Evolutionary conservation across 768 basidiomycete species (phyloP).

Genomic region (Pilatotrama ljubarskyi): DNA sequence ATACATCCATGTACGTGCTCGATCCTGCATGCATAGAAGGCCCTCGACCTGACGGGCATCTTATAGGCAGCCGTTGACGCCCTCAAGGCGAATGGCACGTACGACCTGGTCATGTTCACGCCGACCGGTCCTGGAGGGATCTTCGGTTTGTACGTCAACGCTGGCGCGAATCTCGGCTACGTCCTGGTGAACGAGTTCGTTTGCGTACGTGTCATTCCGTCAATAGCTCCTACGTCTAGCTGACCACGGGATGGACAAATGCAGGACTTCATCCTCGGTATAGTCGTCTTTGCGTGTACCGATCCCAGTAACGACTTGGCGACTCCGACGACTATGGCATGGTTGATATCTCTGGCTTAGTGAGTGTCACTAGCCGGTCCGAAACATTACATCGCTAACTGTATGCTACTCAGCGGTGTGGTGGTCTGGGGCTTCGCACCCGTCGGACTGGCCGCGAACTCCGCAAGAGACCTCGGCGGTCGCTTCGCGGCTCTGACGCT

Average conservation of each 20-base stretch:
- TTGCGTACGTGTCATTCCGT: conserved; percentile 37
- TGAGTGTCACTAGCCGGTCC: conserved; percentile 33
- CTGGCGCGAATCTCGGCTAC: conserved; percentile 45
- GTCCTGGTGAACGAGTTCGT: conserved; percentile 60
- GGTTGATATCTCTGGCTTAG: conserved; percentile 61
- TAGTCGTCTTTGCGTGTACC: conserved; percentile 51
- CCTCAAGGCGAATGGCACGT: conserved; percentile 24
- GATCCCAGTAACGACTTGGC: conserved; percentile 62
- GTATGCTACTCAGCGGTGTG: conserved; percentile 41
- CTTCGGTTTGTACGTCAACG: conserved; percentile 49
- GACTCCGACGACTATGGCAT: conserved; percentile 53
- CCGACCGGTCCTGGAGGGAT: conserved; percentile 42
- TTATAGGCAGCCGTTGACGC: conserved; percentile 28
- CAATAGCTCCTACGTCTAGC: not conserved
- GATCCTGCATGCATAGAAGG: not conserved
- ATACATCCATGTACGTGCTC: conserved; percentile 41
- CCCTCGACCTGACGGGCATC: conserved; percentile 35
- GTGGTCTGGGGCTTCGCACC: conserved; percentile 63
- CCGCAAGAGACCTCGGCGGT: conserved; percentile 68
- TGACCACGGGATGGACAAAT: not conserved
- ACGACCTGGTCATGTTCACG: conserved; percentile 33
- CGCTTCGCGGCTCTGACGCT: conserved; percentile 62
- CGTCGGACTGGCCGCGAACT: conserved; percentile 58
- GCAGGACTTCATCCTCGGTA: conserved; percentile 45
- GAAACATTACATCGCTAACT: not conserved